Percentiles rank a stretch among this genome's conserved stretches.
phyloP scores from a whole-genome alignment of 1,139 yeast genomes.

The Pichia terricola region DNA sequence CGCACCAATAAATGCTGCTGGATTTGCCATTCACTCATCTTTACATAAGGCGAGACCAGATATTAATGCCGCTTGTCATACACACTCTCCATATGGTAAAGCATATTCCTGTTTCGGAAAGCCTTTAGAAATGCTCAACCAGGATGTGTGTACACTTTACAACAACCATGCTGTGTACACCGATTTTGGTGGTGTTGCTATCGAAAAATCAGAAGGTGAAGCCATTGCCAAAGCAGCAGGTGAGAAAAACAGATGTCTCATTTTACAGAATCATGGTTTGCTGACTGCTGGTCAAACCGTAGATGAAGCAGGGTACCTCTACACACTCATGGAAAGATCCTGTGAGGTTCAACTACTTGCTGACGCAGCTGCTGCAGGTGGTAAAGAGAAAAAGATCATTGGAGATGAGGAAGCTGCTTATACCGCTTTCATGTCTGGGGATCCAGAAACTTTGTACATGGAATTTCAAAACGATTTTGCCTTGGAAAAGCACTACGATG shows the following conservation, averaged over 20 bases:
- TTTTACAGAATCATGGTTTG: conserved; percentile 71
- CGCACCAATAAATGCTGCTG: conserved; percentile 64
- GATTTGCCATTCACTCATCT: conserved; percentile 72
- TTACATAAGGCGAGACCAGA: conserved; percentile 72
- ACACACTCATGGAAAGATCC: conserved; percentile 55
- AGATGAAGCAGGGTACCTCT: conserved; percentile 75
- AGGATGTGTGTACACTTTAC: conserved; percentile 64
- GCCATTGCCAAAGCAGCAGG: conserved; percentile 63
- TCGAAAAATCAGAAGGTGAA: conserved; percentile 63
- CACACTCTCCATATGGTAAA: conserved; percentile 68
- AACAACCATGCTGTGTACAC: conserved; percentile 55
- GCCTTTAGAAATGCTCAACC: conserved; percentile 70
- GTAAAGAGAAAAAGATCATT: conserved; percentile 30
- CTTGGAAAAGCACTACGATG: conserved; percentile 29
- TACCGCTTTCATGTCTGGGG: conserved; percentile 52
- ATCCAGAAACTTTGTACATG: conserved; percentile 58
- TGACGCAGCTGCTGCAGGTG: conserved; percentile 39
- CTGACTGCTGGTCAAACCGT: conserved; percentile 70
- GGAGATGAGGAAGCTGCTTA: conserved; percentile 64
- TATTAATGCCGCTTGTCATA: conserved; percentile 73
- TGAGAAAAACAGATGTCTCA: conserved; percentile 44
- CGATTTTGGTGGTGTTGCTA: conserved; percentile 73
- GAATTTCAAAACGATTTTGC: conserved; percentile 66
- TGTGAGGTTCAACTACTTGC: conserved; percentile 68
- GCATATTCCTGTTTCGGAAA: conserved; percentile 67